A percentile compares a stretch with the other conserved stretches of the same genome.
Evolutionary conservation across 2,329 filamentous ascomycete genomes (phyloP).

Genomic region (Epichloe brachyelytri): DNA sequence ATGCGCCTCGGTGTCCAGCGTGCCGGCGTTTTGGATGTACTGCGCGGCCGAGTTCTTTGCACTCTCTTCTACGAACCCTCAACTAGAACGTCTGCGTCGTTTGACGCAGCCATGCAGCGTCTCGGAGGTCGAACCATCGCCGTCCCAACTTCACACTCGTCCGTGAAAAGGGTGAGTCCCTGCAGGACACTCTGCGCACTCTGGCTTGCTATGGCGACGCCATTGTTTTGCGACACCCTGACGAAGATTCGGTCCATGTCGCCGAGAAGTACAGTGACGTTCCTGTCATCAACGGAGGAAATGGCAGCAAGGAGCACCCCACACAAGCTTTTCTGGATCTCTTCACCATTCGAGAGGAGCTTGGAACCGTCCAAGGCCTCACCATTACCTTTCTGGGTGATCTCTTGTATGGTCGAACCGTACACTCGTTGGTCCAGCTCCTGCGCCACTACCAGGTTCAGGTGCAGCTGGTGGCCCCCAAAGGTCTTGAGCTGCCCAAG

Average conservation of each 20-base stretch:
- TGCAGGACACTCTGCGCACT: constrained; percentile 88
- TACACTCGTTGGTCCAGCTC: constrained; percentile 89
- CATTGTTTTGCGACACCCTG: constrained; percentile 87
- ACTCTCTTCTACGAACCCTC: constrained; percentile 98
- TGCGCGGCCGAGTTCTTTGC: constrained; percentile 76
- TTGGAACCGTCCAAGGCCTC: constrained; percentile 87
- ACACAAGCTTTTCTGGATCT: constrained; percentile 96
- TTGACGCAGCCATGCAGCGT: constrained; percentile 97
- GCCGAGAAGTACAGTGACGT: constrained; percentile 81
- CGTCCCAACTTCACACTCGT: constrained; percentile 73
- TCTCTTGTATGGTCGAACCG: constrained; percentile 81
- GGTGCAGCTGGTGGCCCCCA: constrained; percentile 81
- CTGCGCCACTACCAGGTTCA: constrained; percentile 92
- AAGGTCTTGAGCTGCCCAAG: constrained; percentile 61
- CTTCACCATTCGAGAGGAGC: constrained; percentile 95
- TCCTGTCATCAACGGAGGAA: constrained; percentile 93
- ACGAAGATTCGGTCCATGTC: constrained; percentile 64
- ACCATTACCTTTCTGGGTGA: constrained; percentile 96
- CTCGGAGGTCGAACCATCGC: constrained; percentile 78
- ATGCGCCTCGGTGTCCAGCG: constrained; percentile 93
- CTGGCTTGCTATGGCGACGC: constrained; percentile 90
- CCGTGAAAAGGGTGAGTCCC: constrained; percentile 87
- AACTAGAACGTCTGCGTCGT: constrained; percentile 87
- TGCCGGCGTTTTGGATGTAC: constrained; percentile 74
- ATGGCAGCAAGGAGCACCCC: constrained; percentile 90